Evolutionary conservation across 345 rosid species (phyloP).

Genomic region (Aurinia saxatilis): DNA sequence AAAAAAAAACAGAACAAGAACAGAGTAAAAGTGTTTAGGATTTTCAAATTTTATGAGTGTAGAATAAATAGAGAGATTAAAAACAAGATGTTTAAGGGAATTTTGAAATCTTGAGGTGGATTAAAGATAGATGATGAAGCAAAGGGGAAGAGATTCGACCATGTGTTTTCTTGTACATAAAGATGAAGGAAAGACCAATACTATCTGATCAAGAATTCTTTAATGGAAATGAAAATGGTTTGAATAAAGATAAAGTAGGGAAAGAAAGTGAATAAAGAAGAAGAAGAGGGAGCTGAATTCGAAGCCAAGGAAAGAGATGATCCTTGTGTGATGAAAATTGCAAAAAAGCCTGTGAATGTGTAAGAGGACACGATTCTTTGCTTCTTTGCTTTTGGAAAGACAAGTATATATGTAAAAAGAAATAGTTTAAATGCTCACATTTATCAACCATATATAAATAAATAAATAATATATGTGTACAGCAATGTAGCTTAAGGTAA

Average conservation of each 20-base stretch:
- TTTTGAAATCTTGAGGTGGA: conserved; percentile 17
- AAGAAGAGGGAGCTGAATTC: conserved; percentile 32
- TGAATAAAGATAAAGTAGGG: conserved; percentile 6
- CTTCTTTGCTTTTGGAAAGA: conserved; percentile 29
- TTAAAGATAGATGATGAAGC: conserved; percentile 12
- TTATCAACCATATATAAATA: not conserved
- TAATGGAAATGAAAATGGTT: not conserved
- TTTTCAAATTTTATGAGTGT: not conserved
- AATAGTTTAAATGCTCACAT: not conserved
- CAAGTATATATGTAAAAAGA: conserved; percentile 13
- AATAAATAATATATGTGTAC: not conserved
- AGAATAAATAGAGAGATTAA: not conserved
- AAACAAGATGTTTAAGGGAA: not conserved
- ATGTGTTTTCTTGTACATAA: conserved; percentile 25
- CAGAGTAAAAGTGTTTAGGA: conserved; percentile 23
- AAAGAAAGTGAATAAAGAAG: conserved; percentile 27
- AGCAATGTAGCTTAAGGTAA: conserved; percentile 4
- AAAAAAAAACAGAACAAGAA: conserved; percentile 10
- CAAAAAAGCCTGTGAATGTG: conserved; percentile 25
- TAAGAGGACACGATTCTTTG: conserved; percentile 33
- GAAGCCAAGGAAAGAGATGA: conserved; percentile 24
- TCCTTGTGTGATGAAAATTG: conserved; percentile 8
- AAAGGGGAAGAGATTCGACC: conserved; percentile 27
- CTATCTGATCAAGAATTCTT: conserved; percentile 11
- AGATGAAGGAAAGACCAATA: conserved; percentile 2